phyloP scores from a whole-genome alignment of 192 early-diverging fungal genomes.

The Dispira simplex region DNA sequence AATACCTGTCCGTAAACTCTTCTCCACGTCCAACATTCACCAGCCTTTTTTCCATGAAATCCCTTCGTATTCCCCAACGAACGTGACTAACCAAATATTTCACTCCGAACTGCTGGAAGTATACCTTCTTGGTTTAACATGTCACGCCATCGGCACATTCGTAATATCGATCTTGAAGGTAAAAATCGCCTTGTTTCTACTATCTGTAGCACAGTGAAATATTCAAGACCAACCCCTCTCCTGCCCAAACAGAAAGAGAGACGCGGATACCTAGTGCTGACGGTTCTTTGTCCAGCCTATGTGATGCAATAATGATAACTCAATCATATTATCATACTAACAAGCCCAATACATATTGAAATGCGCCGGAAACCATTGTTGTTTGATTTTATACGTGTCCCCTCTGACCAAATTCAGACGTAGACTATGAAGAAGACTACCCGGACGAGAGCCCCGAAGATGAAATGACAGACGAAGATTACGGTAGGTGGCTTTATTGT shows the following conservation, averaged over 20 bases:
- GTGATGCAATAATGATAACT: neutral
- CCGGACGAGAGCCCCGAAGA: slow-evolving; percentile 1
- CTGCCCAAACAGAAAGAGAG: neutral
- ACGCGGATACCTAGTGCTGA: neutral
- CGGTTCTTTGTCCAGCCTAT: neutral
- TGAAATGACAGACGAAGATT: slow-evolving; percentile 9
- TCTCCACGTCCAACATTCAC: no score
- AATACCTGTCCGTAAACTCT: no score
- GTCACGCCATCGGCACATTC: slow-evolving; percentile 10
- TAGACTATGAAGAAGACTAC: neutral
- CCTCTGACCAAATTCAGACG: neutral
- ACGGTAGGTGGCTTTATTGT: neutral
- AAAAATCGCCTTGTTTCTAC: neutral
- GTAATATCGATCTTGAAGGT: slow-evolving; percentile 9
- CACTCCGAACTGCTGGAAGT: no score
- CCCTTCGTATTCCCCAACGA: no score
- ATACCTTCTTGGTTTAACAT: neutral
- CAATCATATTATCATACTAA: neutral
- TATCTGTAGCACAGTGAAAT: neutral
- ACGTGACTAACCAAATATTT: no score
- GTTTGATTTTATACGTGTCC: no score
- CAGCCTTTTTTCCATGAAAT: no score
- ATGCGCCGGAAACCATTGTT: neutral
- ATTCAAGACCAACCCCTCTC: neutral
- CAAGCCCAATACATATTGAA: neutral